These are phyloP conservation scores for Dispira parvispora DNA, from an alignment of 192 early-diverging fungal genomes.

Conservation along the genomic window DNA sequence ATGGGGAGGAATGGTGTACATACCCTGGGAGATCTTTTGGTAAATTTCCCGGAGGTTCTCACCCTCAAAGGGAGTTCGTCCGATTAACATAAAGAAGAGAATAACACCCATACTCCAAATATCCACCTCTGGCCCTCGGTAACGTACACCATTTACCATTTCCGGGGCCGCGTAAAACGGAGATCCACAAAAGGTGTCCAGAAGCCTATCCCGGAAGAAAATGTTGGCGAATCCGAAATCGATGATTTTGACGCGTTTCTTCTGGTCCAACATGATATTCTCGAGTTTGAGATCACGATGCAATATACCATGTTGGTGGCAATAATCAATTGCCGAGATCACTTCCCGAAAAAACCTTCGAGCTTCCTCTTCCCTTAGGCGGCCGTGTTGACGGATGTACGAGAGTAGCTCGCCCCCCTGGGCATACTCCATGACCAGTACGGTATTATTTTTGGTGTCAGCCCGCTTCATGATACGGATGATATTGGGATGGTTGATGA, in stretches of 20 bases:
- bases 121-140: slow-evolving; percentile 75
- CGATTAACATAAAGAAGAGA: slow-evolving; percentile 68
- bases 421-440: slow-evolving; percentile 78
- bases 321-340: slow-evolving; percentile 58
- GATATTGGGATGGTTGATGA: slow-evolving; percentile 79
- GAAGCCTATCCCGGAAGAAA: slow-evolving; percentile 29
- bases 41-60: slow-evolving; percentile 70
- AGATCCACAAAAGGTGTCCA: slow-evolving; percentile 38
- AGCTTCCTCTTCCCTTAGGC: slow-evolving; percentile 72
- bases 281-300: slow-evolving; percentile 79
- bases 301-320: slow-evolving; percentile 42
- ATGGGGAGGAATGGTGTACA: slow-evolving; percentile 36
- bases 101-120: slow-evolving; percentile 82
- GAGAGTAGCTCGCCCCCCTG: slow-evolving; percentile 75
- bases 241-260: slow-evolving; percentile 64
- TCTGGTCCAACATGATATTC: slow-evolving; percentile 65
- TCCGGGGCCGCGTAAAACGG: slow-evolving; percentile 77
- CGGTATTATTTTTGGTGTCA: slow-evolving; percentile 61
- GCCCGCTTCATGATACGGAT: slow-evolving; percentile 72
- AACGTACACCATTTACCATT: slow-evolving; percentile 64
- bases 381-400: slow-evolving; percentile 62
- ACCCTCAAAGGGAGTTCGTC: slow-evolving; percentile 74
- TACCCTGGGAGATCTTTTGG: slow-evolving; percentile 62
- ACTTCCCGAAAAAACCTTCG: slow-evolving; percentile 71
- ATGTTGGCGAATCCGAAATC: slow-evolving; percentile 79